Percentiles rank a stretch among this genome's conserved stretches.
phyloP scores from a whole-genome alignment of 805 yeast species.

The Lipomyces kockii region DNA sequence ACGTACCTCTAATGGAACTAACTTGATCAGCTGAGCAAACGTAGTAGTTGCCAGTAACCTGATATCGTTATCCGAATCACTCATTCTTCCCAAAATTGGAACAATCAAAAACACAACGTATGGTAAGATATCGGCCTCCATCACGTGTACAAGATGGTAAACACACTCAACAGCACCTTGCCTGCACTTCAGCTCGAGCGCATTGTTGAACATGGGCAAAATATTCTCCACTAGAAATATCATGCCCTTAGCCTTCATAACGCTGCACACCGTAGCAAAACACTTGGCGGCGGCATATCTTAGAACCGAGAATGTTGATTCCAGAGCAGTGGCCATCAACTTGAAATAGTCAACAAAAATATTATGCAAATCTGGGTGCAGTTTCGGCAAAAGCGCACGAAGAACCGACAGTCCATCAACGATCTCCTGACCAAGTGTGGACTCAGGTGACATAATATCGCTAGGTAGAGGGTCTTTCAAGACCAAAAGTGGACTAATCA shows the following conservation, averaged over 20 bases:
- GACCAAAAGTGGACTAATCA: conserved; percentile 66
- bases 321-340: conserved; percentile 57
- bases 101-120: conserved; percentile 94
- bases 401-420: conserved; percentile 86
- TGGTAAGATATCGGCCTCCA: conserved; percentile 90
- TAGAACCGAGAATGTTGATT: conserved; percentile 76
- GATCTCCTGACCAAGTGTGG: conserved; percentile 69
- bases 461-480: conserved; percentile 43
- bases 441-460: conserved; percentile 49
- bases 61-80: conserved; percentile 89
- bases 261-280: conserved; percentile 75
- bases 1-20: conserved; percentile 83
- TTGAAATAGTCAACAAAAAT: conserved; percentile 60
- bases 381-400: conserved; percentile 69
- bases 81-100: conserved; percentile 96
- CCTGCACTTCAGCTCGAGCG: conserved; percentile 69
- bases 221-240: conserved; percentile 77
- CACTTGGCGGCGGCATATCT: conserved; percentile 91
- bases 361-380: conserved; percentile 55
- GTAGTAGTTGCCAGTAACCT: conserved; percentile 91
- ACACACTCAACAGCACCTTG: conserved; percentile 95
- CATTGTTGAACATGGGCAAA: conserved; percentile 79
- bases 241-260: conserved; percentile 70
- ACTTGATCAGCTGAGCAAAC: conserved; percentile 91
- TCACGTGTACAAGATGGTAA: conserved; percentile 78